These are phyloP conservation scores for Lachnellula cervina DNA, from an alignment of 2,329 filamentous ascomycete genomes.

Conservation along the genomic window DNA sequence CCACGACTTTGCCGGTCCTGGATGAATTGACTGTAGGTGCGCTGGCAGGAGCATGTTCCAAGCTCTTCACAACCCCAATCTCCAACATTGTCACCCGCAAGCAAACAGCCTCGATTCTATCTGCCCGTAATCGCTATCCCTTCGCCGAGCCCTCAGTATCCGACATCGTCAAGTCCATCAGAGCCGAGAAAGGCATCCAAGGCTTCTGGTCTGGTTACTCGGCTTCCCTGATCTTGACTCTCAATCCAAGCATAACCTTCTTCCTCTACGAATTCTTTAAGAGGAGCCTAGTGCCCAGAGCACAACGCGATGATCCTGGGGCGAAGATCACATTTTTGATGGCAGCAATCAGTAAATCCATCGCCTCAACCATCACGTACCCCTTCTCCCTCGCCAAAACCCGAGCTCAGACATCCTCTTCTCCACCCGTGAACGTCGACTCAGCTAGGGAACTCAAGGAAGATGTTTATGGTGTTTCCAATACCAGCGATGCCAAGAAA, in stretches of 20 bases:
- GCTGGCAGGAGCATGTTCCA: constrained; percentile 68
- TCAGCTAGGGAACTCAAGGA: constrained; percentile 28
- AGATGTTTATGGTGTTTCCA: constrained; percentile 29
- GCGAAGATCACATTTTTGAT: constrained; percentile 56
- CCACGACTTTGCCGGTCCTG: constrained; percentile 49
- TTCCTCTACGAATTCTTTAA: constrained; percentile 72
- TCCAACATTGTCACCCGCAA: constrained; percentile 78
- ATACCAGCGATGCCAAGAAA: constrained; percentile 26
- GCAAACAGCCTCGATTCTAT: constrained; percentile 60
- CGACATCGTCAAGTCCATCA: constrained; percentile 61
- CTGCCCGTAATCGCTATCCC: constrained; percentile 33
- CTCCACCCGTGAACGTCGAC: constrained; percentile 30
- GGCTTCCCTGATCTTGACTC: constrained; percentile 70
- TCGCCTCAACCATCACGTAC: constrained; percentile 74
- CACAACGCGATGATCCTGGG: constrained; percentile 48
- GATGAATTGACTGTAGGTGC: constrained; percentile 74
- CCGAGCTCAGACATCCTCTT: constrained; percentile 60
- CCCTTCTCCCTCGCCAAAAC: constrained; percentile 84
- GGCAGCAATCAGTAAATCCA: constrained; percentile 73
- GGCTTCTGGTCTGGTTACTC: constrained; percentile 90
- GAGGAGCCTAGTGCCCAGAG: constrained; percentile 49
- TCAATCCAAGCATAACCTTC: constrained; percentile 85
- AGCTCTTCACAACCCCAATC: constrained; percentile 73
- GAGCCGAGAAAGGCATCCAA: constrained; percentile 61
- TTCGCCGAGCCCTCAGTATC: constrained; percentile 31